Conservation (phyloP, 208 protist genomes). For the Leishmania lainsoni region DNA sequence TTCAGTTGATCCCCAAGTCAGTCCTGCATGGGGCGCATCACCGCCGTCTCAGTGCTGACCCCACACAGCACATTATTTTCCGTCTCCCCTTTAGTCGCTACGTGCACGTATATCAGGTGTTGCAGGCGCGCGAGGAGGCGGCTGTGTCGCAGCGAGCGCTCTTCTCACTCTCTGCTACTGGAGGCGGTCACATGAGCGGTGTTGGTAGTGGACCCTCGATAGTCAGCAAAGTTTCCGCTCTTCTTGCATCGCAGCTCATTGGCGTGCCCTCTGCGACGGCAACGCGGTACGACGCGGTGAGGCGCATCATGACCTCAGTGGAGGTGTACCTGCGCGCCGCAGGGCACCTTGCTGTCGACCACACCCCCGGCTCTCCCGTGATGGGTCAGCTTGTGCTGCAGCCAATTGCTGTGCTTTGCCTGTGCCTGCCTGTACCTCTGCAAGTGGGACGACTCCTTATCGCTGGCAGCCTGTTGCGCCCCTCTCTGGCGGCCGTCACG, state of each 20-base stretch:
- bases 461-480: slow-evolving; percentile 41
- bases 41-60: slow-evolving; percentile 68
- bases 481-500: slow-evolving; percentile 51
- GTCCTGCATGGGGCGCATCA: slow-evolving; percentile 76
- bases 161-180: slow-evolving; percentile 1
- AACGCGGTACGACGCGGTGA: slow-evolving; percentile 68
- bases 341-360: slow-evolving; percentile 44
- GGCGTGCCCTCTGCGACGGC: slow-evolving; percentile 49
- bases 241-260: slow-evolving; percentile 49
- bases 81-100: slow-evolving; percentile 68
- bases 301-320: slow-evolving; percentile 52
- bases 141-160: slow-evolving; percentile 18
- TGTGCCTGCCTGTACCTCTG: slow-evolving; percentile 52
- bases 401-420: slow-evolving; percentile 54
- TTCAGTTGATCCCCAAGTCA: slow-evolving; percentile 86
- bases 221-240: slow-evolving; percentile 17
- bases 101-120: slow-evolving; percentile 68
- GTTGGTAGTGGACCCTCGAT: slow-evolving; percentile 1
- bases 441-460: slow-evolving; percentile 57
- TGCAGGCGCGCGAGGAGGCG: slow-evolving; percentile 74
- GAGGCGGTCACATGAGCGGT: slow-evolving; percentile 1
- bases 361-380: slow-evolving; percentile 1
- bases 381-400: slow-evolving; percentile 28
- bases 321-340: slow-evolving; percentile 59
- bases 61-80: slow-evolving; percentile 70